Percentiles rank a stretch among this genome's conserved stretches.
Evolutionary conservation across 169 alveolate genomes (phyloP).

Genomic region (Plasmodium inui): DNA sequence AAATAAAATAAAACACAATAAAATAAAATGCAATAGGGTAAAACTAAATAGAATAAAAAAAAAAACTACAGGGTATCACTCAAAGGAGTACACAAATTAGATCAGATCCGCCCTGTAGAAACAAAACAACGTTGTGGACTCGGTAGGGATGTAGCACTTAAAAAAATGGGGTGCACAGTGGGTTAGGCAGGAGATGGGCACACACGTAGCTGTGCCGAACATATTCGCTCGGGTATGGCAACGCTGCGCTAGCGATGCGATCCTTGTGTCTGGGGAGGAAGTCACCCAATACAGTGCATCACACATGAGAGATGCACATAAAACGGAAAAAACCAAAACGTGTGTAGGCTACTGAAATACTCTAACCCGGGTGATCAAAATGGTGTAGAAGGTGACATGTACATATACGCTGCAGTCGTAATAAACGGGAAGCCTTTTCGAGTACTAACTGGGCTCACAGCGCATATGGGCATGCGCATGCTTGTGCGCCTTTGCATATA

Average conservation of each 20-base stretch:
- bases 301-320: not conserved
- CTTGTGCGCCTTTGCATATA: not conserved
- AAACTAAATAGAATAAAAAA: not conserved
- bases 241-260: not conserved
- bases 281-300: not conserved
- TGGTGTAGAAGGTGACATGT: not conserved
- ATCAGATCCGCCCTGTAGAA: not conserved
- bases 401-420: not conserved
- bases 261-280: not conserved
- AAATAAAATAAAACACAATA: not conserved
- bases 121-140: not conserved
- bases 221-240: not conserved
- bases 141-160: not conserved
- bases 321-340: not conserved
- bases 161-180: not conserved
- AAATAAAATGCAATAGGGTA: not conserved
- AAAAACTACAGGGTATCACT: constrained; percentile 3
- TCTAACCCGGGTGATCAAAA: not conserved
- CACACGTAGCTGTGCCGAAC: not conserved
- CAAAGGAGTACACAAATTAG: not conserved
- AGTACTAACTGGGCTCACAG: not conserved
- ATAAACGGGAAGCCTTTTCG: not conserved
- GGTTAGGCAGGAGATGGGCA: not conserved
- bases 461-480: not conserved
- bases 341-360: not conserved